Conservation (phyloP, 2,329 filamentous ascomycete species). For the Scorias spongiosa region DNA sequence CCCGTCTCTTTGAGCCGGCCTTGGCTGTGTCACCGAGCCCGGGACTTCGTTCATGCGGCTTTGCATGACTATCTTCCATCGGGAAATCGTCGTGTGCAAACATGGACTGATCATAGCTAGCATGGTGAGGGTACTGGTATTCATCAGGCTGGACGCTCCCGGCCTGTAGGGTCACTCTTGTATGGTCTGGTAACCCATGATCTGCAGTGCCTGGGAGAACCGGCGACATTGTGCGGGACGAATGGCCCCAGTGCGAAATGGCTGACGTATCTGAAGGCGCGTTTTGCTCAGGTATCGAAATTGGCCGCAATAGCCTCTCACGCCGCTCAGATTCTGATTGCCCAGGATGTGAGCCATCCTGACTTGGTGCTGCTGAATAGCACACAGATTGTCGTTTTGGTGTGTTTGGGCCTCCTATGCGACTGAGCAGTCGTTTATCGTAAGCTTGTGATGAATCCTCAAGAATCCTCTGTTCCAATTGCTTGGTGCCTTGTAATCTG, state of each 20-base stretch:
- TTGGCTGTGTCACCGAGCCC: slow-evolving; percentile 30
- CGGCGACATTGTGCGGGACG: slow-evolving; percentile 29
- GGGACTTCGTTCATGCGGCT: slow-evolving; percentile 37
- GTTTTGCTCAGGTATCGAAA: slow-evolving; percentile 30
- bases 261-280: slow-evolving; percentile 25
- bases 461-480: slow-evolving; percentile 42
- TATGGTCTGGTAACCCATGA: slow-evolving; percentile 12
- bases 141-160: slow-evolving; percentile 24
- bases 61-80: slow-evolving; percentile 39
- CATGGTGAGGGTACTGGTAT: slow-evolving; percentile 36
- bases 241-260: slow-evolving; percentile 23
- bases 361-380: slow-evolving; percentile 9
- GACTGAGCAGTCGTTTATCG: slow-evolving; percentile 46
- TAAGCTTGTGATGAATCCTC: slow-evolving; percentile 46
- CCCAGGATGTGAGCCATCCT: slow-evolving; percentile 19
- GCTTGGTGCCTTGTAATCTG: slow-evolving; percentile 44
- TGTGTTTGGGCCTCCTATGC: slow-evolving; percentile 45
- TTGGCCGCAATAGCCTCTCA: slow-evolving; percentile 28
- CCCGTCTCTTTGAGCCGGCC: slow-evolving; percentile 47
- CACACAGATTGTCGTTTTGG: slow-evolving; percentile 29
- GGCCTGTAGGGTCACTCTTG: slow-evolving; percentile 22
- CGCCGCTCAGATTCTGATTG: slow-evolving; percentile 25
- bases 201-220: slow-evolving; percentile 31
- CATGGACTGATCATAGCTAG: slow-evolving; percentile 47
- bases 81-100: slow-evolving; percentile 35